Evolutionary conservation across 768 basidiomycete genomes (phyloP).

Genomic region (Tylopilus cervinicoccineus): DNA sequence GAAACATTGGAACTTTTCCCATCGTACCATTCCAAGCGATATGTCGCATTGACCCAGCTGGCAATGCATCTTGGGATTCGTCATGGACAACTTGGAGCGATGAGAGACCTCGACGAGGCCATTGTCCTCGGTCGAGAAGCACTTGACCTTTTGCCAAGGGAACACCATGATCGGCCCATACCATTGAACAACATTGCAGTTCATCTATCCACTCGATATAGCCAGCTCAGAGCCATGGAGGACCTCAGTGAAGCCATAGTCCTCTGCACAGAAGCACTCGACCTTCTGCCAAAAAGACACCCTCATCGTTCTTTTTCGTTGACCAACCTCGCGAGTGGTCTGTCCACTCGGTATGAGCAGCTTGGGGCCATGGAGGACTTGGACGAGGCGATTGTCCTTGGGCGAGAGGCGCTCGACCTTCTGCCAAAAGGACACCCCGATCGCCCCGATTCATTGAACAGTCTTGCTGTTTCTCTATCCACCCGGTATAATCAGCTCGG

Average conservation of each 20-base stretch:
- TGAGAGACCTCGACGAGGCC: too few relatives aligned
- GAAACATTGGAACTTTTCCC: too few relatives aligned
- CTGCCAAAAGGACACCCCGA: neutral
- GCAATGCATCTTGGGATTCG: too few relatives aligned
- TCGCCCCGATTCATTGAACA: neutral
- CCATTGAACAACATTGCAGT: neutral
- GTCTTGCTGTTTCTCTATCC: neutral
- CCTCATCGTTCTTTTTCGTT: neutral
- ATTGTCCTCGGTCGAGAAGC: too few relatives aligned
- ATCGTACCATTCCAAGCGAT: too few relatives aligned
- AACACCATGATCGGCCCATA: neutral
- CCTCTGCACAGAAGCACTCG: neutral
- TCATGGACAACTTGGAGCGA: too few relatives aligned
- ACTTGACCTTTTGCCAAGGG: too few relatives aligned
- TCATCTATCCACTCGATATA: neutral
- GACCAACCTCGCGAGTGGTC: neutral
- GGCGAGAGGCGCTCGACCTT: neutral
- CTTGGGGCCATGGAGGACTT: neutral
- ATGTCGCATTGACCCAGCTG: too few relatives aligned
- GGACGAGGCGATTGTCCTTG: neutral
- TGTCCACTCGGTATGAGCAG: neutral
- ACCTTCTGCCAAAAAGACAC: neutral
- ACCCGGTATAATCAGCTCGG: neutral
- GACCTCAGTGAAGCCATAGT: slow-evolving; percentile 1
- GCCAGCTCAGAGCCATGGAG: neutral